phyloP scores from a whole-genome alignment of 441 rosid genomes.

The Bocquillonia castaneifolia region DNA sequence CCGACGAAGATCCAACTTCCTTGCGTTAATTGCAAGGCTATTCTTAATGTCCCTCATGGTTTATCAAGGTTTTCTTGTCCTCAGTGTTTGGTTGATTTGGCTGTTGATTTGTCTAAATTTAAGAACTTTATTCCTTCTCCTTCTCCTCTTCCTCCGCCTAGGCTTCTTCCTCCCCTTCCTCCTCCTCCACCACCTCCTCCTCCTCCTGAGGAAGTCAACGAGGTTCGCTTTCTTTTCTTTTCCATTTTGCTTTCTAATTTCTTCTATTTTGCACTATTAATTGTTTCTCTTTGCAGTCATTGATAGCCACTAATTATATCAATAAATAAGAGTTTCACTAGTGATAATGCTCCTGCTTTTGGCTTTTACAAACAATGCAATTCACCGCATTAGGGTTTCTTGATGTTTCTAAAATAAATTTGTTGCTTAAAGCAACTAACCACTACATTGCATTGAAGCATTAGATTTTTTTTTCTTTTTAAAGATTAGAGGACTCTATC shows the following conservation, averaged over 20 bases:
- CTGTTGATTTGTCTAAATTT: slow-evolving; percentile 69
- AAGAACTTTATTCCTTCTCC: slow-evolving; percentile 50
- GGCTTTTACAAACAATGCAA: too few species aligned
- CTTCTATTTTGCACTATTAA: not conserved
- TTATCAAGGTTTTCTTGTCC: slow-evolving; percentile 82
- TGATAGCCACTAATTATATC: too few species aligned
- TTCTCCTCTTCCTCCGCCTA: slow-evolving; percentile 27
- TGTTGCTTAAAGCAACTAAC: too few species aligned
- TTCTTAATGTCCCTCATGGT: slow-evolving; percentile 92
- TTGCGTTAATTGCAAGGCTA: slow-evolving; percentile 89
- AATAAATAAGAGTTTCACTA: too few species aligned
- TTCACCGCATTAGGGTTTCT: too few species aligned
- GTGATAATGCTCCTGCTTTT: too few species aligned
- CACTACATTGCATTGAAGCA: too few species aligned
- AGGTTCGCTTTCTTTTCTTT: slow-evolving; percentile 39
- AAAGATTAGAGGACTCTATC: too few species aligned
- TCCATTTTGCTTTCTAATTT: not conserved
- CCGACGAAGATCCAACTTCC: slow-evolving; percentile 98
- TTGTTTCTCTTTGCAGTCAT: too few species aligned
- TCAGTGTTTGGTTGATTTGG: slow-evolving; percentile 77
- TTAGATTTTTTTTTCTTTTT: too few species aligned
- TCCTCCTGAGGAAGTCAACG: slow-evolving; percentile 83
- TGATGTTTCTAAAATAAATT: too few species aligned
- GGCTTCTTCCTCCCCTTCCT: slow-evolving; percentile 23
- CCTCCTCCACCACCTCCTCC: slow-evolving; percentile 29